Conservation (phyloP, 2,329 filamentous ascomycete genomes). For the Neocucurbitaria cava region DNA sequence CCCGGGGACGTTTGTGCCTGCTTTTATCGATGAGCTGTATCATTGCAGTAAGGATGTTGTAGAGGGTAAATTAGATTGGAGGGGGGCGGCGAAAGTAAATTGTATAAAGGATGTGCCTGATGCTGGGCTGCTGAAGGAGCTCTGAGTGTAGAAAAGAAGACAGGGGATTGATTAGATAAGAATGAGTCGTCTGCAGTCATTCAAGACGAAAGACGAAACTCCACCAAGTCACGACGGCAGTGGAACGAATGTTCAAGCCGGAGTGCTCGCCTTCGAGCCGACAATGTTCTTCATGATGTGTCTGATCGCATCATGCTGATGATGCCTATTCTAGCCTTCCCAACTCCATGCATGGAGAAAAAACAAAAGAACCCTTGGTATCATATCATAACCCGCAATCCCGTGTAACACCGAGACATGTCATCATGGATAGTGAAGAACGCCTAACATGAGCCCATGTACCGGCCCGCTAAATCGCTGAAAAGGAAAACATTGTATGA, state of each 20-base stretch:
- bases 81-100: slow-evolving; percentile 20
- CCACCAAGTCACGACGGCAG: too few species aligned
- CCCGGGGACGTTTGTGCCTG: slow-evolving; percentile 85
- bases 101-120: slow-evolving; percentile 27
- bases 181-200: too few species aligned
- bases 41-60: slow-evolving; percentile 15
- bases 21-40: slow-evolving; percentile 77
- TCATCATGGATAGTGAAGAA: not conserved
- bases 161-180: not conserved
- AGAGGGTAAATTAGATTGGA: slow-evolving; percentile 16
- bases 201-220: too few species aligned
- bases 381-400: not conserved
- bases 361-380: slow-evolving; percentile 8
- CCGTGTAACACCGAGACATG: not conserved
- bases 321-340: not conserved
- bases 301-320: not conserved
- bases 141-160: slow-evolving; percentile 4
- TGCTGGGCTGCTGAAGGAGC: slow-evolving; percentile 26
- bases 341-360: slow-evolving; percentile 4
- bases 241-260: not conserved
- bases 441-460: not conserved
- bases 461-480: not conserved
- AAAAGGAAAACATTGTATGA: not conserved
- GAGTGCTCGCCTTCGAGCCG: not conserved
- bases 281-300: not conserved